A percentile compares a stretch with the other conserved stretches of the same genome.
Conservation (phyloP, 352 stramenopile species). For the Globisporangium barbulae region DNA sequence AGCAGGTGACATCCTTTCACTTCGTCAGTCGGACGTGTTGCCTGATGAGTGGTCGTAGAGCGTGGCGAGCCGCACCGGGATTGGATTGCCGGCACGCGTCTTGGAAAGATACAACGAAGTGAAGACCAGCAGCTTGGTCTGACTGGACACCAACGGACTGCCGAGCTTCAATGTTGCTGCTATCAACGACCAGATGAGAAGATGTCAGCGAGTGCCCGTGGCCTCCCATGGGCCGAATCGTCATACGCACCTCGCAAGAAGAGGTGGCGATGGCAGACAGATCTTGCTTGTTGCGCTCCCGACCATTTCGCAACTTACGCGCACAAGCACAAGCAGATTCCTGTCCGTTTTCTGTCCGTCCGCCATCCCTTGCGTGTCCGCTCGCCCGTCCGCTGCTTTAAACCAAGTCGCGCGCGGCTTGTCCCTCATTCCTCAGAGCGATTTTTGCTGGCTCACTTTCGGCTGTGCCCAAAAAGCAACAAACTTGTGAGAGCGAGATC, state of each 20-base stretch:
- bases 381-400: background rate
- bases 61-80: background rate
- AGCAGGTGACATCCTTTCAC: no score
- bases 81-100: constrained; percentile 11
- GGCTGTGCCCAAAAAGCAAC: background rate
- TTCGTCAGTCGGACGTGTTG: background rate
- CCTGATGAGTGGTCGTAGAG: constrained; percentile 7
- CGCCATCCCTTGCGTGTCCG: background rate
- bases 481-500: background rate
- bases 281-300: background rate
- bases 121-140: background rate
- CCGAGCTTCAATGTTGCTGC: background rate
- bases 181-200: background rate
- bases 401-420: background rate
- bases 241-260: background rate
- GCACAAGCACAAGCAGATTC: background rate
- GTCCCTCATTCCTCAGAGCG: background rate
- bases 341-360: background rate
- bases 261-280: background rate
- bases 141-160: background rate
- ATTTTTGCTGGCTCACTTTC: background rate
- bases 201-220: background rate
- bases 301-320: constrained; percentile 5
- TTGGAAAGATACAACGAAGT: constrained; percentile 4
- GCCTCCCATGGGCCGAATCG: no score